A percentile compares a stretch with the other conserved stretches of the same genome.
Evolutionary conservation across 1,284 basidiomycete genomes (phyloP).

Genomic region (Leccinum huronense): DNA sequence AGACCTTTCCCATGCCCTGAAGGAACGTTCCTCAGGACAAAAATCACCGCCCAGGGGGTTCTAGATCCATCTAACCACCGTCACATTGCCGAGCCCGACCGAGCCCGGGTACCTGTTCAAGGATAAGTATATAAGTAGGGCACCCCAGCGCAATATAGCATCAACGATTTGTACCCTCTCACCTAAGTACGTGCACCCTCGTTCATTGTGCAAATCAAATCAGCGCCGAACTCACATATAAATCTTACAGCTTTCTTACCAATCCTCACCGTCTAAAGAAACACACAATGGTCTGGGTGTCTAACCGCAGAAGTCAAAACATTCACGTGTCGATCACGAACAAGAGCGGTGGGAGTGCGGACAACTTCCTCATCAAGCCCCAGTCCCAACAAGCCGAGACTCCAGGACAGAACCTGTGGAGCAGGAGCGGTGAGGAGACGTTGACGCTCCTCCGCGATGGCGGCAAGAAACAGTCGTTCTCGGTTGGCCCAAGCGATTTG

Average conservation of each 20-base stretch:
- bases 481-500: neutral
- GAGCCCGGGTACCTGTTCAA: neutral
- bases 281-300: conserved; percentile 2
- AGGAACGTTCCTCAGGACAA: neutral
- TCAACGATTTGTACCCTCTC: neutral
- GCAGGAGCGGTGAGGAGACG: neutral
- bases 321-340: neutral
- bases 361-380: neutral
- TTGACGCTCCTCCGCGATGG: neutral
- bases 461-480: neutral
- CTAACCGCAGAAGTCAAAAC: neutral
- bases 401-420: neutral
- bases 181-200: neutral
- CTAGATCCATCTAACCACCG: neutral
- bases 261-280: neutral
- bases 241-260: neutral
- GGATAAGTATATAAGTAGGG: neutral
- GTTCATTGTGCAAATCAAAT: neutral
- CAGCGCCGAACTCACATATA: neutral
- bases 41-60: neutral
- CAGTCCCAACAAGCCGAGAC: neutral
- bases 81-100: neutral
- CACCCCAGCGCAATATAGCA: neutral
- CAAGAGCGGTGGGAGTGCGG: neutral
- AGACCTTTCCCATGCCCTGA: neutral